These are phyloP conservation scores for Luzula sylvatica DNA, from an alignment of 176 grass and related monocot species.

Conservation along the genomic window DNA sequence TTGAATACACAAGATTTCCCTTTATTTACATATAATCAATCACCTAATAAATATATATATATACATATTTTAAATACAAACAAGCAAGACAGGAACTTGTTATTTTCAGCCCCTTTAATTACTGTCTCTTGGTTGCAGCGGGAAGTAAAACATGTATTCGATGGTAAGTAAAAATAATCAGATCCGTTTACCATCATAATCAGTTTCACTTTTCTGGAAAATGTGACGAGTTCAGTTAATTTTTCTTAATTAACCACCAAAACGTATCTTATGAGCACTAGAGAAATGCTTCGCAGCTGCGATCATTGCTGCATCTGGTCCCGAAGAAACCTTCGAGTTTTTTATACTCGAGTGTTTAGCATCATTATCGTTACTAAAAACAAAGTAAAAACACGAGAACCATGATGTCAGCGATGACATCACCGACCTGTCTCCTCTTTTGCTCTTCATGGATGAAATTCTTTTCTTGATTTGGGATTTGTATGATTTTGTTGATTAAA, in stretches of 20 bases:
- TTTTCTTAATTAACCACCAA: background rate
- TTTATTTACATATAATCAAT: no score
- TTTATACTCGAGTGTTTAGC: background rate
- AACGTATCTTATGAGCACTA: slow-evolving; percentile 24
- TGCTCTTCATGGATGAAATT: background rate
- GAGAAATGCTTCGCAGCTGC: slow-evolving; percentile 26
- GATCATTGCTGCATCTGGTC: slow-evolving; percentile 11
- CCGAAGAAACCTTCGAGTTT: background rate
- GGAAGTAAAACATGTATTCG: slow-evolving; percentile 1
- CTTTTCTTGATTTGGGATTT: background rate
- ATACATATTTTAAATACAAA: slow-evolving; percentile 3
- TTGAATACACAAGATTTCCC: background rate
- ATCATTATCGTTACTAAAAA: background rate
- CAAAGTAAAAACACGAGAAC: slow-evolving; percentile 7
- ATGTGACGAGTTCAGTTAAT: no score
- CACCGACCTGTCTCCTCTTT: background rate
- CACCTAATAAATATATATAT: background rate
- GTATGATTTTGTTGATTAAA: background rate
- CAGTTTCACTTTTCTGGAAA: no score
- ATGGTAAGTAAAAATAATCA: background rate
- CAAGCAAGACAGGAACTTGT: background rate
- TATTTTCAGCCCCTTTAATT: background rate
- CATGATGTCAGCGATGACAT: slow-evolving; percentile 2
- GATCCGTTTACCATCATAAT: background rate
- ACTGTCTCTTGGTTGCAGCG: background rate